Conservation (phyloP, 73 alveolate genomes). For the Paramecium sonneborni region DNA sequence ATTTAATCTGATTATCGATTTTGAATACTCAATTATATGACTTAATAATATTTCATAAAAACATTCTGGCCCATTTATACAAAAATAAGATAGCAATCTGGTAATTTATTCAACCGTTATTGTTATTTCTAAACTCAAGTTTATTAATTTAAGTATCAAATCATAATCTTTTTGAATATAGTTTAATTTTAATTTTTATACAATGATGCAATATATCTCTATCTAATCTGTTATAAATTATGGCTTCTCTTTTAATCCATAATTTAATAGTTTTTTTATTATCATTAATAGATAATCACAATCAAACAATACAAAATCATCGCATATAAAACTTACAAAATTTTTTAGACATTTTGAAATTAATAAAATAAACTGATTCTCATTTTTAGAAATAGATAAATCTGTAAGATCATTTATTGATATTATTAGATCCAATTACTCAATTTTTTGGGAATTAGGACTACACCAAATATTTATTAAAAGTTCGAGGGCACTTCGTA, state of each 20-base stretch:
- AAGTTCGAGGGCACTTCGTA: not conserved
- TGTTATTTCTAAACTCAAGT: not conserved
- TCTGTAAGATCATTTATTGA: not conserved
- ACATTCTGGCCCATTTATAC: not conserved
- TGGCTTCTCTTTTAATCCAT: not conserved
- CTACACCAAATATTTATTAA: not conserved
- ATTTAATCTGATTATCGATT: not conserved
- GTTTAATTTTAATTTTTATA: not conserved
- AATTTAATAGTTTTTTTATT: not conserved
- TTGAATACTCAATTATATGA: not conserved
- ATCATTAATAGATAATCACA: not conserved
- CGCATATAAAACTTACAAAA: not conserved
- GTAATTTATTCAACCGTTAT: not conserved
- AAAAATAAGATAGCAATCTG: not conserved
- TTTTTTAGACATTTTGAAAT: not conserved
- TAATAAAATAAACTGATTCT: not conserved
- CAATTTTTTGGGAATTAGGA: not conserved
- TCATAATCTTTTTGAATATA: not conserved
- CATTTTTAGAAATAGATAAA: not conserved
- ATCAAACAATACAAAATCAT: not conserved
- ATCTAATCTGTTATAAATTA: not conserved
- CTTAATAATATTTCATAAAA: not conserved
- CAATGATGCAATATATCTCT: not conserved
- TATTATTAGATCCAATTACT: not conserved
- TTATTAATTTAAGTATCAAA: not conserved